Conservation (phyloP, 1,284 basidiomycete species). For the Irpex lacteus region DNA sequence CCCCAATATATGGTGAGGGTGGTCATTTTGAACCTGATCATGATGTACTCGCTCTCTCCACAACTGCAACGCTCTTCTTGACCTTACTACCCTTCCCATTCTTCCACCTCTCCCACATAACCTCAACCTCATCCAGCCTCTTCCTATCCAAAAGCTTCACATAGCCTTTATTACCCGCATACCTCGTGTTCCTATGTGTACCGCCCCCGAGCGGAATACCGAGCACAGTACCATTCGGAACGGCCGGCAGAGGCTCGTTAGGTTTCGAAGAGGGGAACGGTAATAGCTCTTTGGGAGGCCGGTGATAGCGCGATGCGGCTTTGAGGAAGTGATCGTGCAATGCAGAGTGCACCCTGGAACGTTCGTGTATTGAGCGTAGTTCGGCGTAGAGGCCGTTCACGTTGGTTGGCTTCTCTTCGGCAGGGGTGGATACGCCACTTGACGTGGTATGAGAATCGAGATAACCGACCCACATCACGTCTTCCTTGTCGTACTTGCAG, state of each 20-base stretch:
- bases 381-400: constrained; percentile 52
- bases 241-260: not conserved
- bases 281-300: constrained; percentile 31
- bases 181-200: constrained; percentile 42
- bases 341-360: constrained; percentile 55
- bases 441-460: constrained; percentile 42
- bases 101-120: constrained; percentile 77
- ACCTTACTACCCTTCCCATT: constrained; percentile 52
- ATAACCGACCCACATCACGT: constrained; percentile 60
- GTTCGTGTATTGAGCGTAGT: constrained; percentile 53
- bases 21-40: not conserved
- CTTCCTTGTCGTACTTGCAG: constrained; percentile 71
- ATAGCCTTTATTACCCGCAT: constrained; percentile 48
- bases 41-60: not conserved
- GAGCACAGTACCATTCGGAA: constrained; percentile 30
- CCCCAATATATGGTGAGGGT: too few relatives aligned
- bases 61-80: not conserved
- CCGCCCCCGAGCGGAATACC: constrained; percentile 77
- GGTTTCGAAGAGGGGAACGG: constrained; percentile 27
- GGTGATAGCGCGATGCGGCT: constrained; percentile 50
- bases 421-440: not conserved
- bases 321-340: constrained; percentile 64
- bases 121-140: constrained; percentile 68
- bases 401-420: constrained; percentile 7
- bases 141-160: constrained; percentile 63